Percentiles rank a stretch among this genome's conserved stretches.
These are phyloP conservation scores for Phytophthora ohioensis DNA, from an alignment of 352 stramenopile species.

Conservation along the genomic window DNA sequence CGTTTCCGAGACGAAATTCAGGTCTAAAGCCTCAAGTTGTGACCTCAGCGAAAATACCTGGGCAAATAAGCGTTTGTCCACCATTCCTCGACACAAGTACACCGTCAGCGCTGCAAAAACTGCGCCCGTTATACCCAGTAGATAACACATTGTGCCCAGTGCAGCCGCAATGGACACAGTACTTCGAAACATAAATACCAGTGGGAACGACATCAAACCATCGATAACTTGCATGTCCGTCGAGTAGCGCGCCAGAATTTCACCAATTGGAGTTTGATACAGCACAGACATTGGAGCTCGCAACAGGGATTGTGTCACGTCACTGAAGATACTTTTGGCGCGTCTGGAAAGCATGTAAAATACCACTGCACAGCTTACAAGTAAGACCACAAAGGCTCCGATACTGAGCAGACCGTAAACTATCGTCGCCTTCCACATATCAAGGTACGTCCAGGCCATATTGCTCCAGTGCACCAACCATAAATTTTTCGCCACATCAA, in stretches of 20 bases:
- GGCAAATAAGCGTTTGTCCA: conserved; percentile 46
- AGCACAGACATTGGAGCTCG: conserved; percentile 45
- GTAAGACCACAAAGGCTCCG: conserved; percentile 34
- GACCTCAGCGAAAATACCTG: conserved; percentile 45
- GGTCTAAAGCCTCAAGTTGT: conserved; percentile 35
- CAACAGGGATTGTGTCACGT: conserved; percentile 42
- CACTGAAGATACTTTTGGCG: conserved; percentile 38
- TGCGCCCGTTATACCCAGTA: conserved; percentile 35
- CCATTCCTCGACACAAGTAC: conserved; percentile 42
- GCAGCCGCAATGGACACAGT: conserved; percentile 38
- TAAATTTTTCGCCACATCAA: conserved; percentile 46
- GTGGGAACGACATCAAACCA: conserved; percentile 38
- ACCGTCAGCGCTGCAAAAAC: conserved; percentile 35
- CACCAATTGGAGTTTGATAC: conserved; percentile 49
- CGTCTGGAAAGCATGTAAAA: conserved; percentile 40
- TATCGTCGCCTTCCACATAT: conserved; percentile 42
- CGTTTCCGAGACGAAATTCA: conserved; percentile 53
- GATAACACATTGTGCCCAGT: conserved; percentile 45
- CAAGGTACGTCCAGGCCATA: conserved; percentile 22
- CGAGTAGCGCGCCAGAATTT: conserved; percentile 47
- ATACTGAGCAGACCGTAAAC: conserved; percentile 44
- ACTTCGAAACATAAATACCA: conserved; percentile 43
- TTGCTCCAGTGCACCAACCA: conserved; percentile 54
- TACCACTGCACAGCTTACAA: conserved; percentile 37
- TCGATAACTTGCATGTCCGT: conserved; percentile 49